Evolutionary conservation across 306 rosid genomes (phyloP).

Genomic region (Sphenostylis stenocarpa): DNA sequence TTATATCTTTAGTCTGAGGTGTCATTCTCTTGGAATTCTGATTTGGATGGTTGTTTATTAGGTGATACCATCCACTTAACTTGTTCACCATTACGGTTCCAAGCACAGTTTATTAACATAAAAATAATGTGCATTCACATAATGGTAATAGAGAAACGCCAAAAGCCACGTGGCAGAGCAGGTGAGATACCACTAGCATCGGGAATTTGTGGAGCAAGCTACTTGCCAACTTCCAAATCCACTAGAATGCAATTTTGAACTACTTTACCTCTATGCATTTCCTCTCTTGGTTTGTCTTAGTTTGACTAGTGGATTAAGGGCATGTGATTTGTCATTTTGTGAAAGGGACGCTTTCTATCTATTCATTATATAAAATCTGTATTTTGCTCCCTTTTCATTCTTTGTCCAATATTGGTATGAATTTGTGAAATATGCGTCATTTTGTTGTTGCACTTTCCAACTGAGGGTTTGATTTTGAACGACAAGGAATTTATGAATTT

Average conservation of each 20-base stretch:
- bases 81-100: conserved; percentile 23
- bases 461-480: not conserved
- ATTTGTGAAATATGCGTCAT: not conserved
- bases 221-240: conserved; percentile 52
- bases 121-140: conserved; percentile 10
- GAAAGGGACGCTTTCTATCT: not conserved
- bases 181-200: conserved; percentile 37
- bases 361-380: not conserved
- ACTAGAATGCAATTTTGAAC: conserved; percentile 29
- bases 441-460: not conserved
- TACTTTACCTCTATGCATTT: conserved; percentile 24
- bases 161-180: conserved; percentile 43
- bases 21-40: conserved; percentile 52
- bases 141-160: conserved; percentile 34
- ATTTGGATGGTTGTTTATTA: conserved; percentile 53
- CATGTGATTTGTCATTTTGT: conserved; percentile 32
- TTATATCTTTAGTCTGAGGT: conserved; percentile 20
- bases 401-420: not conserved
- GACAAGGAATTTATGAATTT: not conserved
- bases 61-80: conserved; percentile 40
- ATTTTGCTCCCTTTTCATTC: not conserved
- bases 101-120: conserved; percentile 24
- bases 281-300: conserved; percentile 33
- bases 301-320: conserved; percentile 23
- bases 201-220: conserved; percentile 47